phyloP scores from a whole-genome alignment of 2,329 filamentous ascomycete species.

The Tolypocladium tropicale region DNA sequence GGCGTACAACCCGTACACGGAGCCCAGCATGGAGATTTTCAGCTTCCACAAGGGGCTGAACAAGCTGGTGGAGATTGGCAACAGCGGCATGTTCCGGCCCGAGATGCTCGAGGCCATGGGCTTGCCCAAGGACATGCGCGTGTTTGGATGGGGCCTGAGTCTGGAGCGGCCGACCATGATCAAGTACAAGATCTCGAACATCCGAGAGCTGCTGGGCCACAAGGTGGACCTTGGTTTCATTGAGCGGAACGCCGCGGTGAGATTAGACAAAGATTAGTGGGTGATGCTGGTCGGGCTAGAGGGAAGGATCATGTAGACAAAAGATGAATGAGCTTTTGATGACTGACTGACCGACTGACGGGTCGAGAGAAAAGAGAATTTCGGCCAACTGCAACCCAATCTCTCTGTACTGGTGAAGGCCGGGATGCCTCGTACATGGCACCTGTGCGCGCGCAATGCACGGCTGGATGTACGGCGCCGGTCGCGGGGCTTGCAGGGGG shows the following conservation, averaged over 20 bases:
- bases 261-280: constrained; percentile 69
- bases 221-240: constrained; percentile 94
- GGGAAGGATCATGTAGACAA: neutral
- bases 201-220: constrained; percentile 84
- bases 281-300: neutral
- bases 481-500: neutral
- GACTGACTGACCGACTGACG: neutral
- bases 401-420: neutral
- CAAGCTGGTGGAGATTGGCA: constrained; percentile 95
- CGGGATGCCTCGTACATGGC: no score
- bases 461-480: neutral
- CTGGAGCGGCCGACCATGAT: constrained; percentile 97
- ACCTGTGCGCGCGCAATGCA: no score
- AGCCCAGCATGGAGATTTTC: constrained; percentile 97
- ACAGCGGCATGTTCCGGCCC: constrained; percentile 96
- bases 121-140: constrained; percentile 78
- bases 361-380: neutral
- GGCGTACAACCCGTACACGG: constrained; percentile 56
- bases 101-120: constrained; percentile 97
- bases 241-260: constrained; percentile 79
- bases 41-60: constrained; percentile 81
- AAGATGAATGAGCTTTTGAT: neutral
- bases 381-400: neutral
- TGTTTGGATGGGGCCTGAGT: constrained; percentile 89
- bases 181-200: constrained; percentile 83